phyloP scores from a whole-genome alignment of 495 filamentous ascomycete species.

The Xylaria cubensis region DNA sequence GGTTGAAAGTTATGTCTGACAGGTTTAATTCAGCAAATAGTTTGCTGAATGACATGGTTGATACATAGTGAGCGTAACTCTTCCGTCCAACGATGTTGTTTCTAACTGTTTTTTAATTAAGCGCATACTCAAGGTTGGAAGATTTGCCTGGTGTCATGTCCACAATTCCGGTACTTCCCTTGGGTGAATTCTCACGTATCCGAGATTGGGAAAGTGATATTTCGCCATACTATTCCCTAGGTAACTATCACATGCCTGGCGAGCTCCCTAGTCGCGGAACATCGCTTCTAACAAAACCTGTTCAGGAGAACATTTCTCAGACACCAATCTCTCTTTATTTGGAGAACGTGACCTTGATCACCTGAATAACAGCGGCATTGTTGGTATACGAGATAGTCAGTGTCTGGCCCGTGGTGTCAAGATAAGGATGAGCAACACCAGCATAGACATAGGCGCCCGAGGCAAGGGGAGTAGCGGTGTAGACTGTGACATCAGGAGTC shows the following conservation, averaged over 20 bases:
- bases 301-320: background rate
- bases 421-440: background rate
- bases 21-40: too few species aligned
- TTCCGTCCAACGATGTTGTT: too few species aligned
- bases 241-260: background rate
- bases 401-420: background rate
- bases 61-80: too few species aligned
- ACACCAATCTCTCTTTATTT: background rate
- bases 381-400: constrained; percentile 4
- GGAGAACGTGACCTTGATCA: constrained; percentile 1
- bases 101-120: too few species aligned
- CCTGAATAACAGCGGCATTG: background rate
- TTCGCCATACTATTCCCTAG: background rate
- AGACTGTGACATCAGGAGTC: background rate
- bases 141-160: background rate
- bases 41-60: too few species aligned
- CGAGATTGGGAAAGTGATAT: background rate
- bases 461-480: background rate
- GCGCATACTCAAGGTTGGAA: too few species aligned
- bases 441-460: background rate
- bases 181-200: background rate
- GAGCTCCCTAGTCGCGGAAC: background rate
- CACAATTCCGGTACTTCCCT: background rate
- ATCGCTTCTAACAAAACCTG: background rate
- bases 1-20: too few species aligned